Evolutionary conservation across 108 stramenopile species (phyloP).

Genomic region (Cyclotella sp.): DNA sequence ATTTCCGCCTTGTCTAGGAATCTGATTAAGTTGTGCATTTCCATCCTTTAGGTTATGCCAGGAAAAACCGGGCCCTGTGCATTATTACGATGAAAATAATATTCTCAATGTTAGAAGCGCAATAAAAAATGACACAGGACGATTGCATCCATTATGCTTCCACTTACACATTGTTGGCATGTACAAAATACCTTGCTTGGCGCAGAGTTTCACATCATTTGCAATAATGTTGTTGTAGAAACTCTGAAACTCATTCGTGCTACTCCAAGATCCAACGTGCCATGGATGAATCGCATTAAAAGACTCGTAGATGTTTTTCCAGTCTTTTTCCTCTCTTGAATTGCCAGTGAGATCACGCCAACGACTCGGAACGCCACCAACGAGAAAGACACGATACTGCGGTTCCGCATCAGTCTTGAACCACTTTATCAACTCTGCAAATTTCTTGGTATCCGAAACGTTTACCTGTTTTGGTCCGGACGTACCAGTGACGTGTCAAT

Average conservation of each 20-base stretch:
- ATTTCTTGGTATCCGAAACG: slow-evolving; percentile 11
- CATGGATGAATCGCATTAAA: slow-evolving; percentile 53
- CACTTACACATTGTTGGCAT: slow-evolving; percentile 52
- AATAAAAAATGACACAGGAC: not conserved
- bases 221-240: slow-evolving; percentile 26
- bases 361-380: slow-evolving; percentile 45
- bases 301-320: slow-evolving; percentile 37
- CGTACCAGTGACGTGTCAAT: not conserved
- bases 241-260: not conserved
- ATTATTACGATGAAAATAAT: not conserved
- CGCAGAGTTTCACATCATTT: slow-evolving; percentile 41
- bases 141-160: not conserved
- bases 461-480: slow-evolving; percentile 26
- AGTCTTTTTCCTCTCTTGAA: slow-evolving; percentile 23
- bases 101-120: not conserved
- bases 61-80: slow-evolving; percentile 51
- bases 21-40: slow-evolving; percentile 25
- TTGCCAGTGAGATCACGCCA: slow-evolving; percentile 33
- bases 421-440: slow-evolving; percentile 39
- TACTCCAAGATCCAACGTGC: slow-evolving; percentile 49
- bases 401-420: slow-evolving; percentile 29
- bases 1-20: slow-evolving; percentile 45
- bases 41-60: slow-evolving; percentile 37
- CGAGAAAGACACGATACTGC: slow-evolving; percentile 47
- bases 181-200: slow-evolving; percentile 37